Evolutionary conservation across 208 protist genomes (phyloP).

Genomic region (Strigomonas galati): DNA sequence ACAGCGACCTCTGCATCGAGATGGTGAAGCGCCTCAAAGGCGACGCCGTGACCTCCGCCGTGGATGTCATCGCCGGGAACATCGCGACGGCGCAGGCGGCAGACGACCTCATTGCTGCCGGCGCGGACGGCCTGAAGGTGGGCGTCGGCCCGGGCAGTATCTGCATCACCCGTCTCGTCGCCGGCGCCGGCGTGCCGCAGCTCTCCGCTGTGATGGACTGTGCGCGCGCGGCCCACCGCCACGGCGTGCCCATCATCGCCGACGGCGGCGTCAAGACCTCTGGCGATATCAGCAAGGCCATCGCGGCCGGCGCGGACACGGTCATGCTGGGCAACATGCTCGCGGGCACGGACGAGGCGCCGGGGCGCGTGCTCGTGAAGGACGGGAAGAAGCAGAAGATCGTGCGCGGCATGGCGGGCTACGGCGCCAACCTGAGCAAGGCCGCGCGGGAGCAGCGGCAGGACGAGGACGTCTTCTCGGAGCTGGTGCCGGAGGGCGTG

Average conservation of each 20-base stretch:
- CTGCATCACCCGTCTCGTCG: slow-evolving; percentile 88
- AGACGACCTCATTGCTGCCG: slow-evolving; percentile 81
- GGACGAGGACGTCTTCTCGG: slow-evolving; percentile 84
- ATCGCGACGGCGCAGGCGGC: slow-evolving; percentile 81
- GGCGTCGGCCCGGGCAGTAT: slow-evolving; percentile 86
- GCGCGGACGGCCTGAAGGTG: slow-evolving; percentile 90
- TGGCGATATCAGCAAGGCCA: slow-evolving; percentile 88
- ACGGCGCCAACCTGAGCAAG: slow-evolving; percentile 88
- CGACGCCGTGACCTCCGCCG: slow-evolving; percentile 46
- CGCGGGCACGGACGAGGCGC: slow-evolving; percentile 87
- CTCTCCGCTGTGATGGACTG: slow-evolving; percentile 81
- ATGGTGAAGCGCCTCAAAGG: slow-evolving; percentile 78
- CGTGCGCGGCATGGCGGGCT: slow-evolving; percentile 90
- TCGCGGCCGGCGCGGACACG: slow-evolving; percentile 82
- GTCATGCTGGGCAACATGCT: slow-evolving; percentile 92
- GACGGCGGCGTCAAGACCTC: slow-evolving; percentile 83
- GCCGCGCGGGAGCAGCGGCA: slow-evolving; percentile 75
- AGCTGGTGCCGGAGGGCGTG: slow-evolving; percentile 87
- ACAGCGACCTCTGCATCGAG: slow-evolving; percentile 82
- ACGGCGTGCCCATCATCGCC: slow-evolving; percentile 84
- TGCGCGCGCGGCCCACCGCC: slow-evolving; percentile 48
- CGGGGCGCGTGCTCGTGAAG: slow-evolving; percentile 85
- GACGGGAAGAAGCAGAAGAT: slow-evolving; percentile 91
- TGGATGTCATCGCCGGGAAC: slow-evolving; percentile 89
- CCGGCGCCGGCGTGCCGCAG: slow-evolving; percentile 84